Conservation (phyloP, 345 rosid genomes). For the Turnera subulata region DNA sequence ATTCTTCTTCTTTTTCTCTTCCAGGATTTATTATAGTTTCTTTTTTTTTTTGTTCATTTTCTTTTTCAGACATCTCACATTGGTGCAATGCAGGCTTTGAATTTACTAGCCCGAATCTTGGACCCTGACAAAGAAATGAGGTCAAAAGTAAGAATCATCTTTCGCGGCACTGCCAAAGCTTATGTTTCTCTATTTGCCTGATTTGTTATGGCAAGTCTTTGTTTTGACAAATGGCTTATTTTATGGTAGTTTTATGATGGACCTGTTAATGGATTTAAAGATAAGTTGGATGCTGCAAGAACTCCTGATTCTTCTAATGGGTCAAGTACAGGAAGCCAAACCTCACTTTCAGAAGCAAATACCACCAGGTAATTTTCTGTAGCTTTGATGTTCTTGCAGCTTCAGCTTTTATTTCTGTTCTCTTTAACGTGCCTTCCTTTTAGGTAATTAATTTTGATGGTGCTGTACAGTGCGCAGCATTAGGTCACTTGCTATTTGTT, state of each 20-base stretch:
- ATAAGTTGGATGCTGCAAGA: constrained; percentile 23
- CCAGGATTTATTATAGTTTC: not conserved
- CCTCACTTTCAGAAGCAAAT: constrained; percentile 16
- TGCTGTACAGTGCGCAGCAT: too few species aligned
- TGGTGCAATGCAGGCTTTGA: constrained; percentile 53
- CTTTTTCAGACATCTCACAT: not conserved
- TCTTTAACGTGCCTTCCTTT: too few species aligned
- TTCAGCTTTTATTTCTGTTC: too few species aligned
- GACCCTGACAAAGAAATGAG: constrained; percentile 74
- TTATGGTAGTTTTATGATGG: constrained; percentile 49
- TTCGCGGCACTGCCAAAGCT: constrained; percentile 11
- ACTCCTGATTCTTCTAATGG: constrained; percentile 18
- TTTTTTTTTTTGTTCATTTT: not conserved
- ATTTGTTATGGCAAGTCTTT: constrained; percentile 5
- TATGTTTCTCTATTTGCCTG: constrained; percentile 12
- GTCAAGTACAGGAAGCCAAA: constrained; percentile 13
- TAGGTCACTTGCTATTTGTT: too few species aligned
- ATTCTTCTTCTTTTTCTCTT: too few species aligned
- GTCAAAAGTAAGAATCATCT: constrained; percentile 46
- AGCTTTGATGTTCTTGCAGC: too few species aligned
- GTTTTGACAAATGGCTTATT: constrained; percentile 9
- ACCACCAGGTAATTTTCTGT: constrained; percentile 38
- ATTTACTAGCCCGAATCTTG: constrained; percentile 61
- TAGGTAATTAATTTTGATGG: too few species aligned
- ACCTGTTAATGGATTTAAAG: constrained; percentile 46